These are phyloP conservation scores for Talaromyces trachyspermus DNA, from an alignment of 495 filamentous ascomycete genomes.

Conservation along the genomic window DNA sequence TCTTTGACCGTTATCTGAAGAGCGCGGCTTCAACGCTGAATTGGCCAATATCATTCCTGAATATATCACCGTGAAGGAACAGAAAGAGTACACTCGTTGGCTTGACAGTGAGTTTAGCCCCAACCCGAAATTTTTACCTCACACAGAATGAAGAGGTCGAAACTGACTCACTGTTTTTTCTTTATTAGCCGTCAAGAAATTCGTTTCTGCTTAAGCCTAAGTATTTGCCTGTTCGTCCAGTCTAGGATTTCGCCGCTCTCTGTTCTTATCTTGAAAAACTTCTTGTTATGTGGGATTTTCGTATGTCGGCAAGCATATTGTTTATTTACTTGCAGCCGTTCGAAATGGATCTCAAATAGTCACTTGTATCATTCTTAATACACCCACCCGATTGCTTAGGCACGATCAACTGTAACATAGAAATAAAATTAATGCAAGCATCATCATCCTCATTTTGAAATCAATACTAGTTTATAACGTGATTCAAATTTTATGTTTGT, in stretches of 20 bases:
- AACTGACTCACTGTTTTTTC: conserved; percentile 12
- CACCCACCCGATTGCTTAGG: background rate
- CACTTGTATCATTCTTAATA: background rate
- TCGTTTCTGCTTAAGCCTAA: conserved; percentile 55
- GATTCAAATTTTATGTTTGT: too few species aligned
- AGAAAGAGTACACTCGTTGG: conserved; percentile 94
- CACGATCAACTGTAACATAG: conserved; percentile 1
- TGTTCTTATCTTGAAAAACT: background rate
- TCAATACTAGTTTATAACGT: too few species aligned
- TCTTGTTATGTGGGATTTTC: too few species aligned
- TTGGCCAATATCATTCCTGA: conserved; percentile 88
- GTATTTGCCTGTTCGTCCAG: background rate
- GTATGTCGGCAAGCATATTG: background rate
- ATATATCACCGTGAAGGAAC: conserved; percentile 98
- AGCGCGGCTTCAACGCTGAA: conserved; percentile 81
- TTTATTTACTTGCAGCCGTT: background rate
- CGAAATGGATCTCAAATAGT: too few species aligned
- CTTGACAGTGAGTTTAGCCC: conserved; percentile 64
- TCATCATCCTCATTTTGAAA: background rate
- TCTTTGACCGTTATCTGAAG: conserved; percentile 90
- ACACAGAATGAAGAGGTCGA: background rate
- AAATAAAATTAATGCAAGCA: conserved; percentile 39
- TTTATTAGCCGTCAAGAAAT: conserved; percentile 58
- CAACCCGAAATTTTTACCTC: background rate
- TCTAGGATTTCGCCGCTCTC: background rate